Evolutionary conservation across 1,139 yeast species (phyloP), one percentile per base, ranked within the genome.

Genomic region (Yamadazyma conglobata): DNA sequence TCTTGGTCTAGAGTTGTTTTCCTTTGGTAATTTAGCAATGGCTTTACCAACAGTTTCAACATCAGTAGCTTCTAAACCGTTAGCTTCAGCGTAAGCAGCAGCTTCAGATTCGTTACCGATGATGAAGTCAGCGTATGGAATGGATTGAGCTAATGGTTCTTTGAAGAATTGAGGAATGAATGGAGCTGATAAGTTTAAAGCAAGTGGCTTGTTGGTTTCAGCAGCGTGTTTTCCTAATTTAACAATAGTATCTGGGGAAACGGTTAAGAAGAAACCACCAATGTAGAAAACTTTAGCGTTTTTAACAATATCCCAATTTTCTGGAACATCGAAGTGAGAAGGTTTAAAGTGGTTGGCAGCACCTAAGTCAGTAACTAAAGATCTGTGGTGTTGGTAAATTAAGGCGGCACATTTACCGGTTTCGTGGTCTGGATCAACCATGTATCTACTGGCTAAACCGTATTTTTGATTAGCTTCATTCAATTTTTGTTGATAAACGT

Each of bases 391-490:
- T 38, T 93, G 95, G 39, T 80, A 80, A 58, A 91, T 84, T 55
- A 93, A 73, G 43, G 96, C 98, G 40, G 97, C 99, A 70, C 99
- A 91, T 62, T 89, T 91, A 52, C 99, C 99, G 37, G 99, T 93
- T 46, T 89, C 86, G 45, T 75, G 60, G 33, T 70, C 75, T 30
- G 73, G 73, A 57, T 82, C 86, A 48, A 85, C 77, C 73, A 83
- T 85, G 72, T 93, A 91, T 49, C 77, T 73, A 36, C 96, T 82
- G 55, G 75, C 68, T 49, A 93, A 87, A 48, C 97, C 98, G 47
- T 94, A 96, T 42, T 77, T 67, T 39, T 73, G 68, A 66, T 91
- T 91, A 58, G 96, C 97, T 53, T 77, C 79, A 37, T 70, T 64
- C 58, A 93, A 77, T 60, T 80, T 77, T 41, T 83, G 88, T 35